These are phyloP conservation scores for Aspergillus sp. DNA, from an alignment of 2,329 filamentous ascomycete genomes.

Conservation along the genomic window DNA sequence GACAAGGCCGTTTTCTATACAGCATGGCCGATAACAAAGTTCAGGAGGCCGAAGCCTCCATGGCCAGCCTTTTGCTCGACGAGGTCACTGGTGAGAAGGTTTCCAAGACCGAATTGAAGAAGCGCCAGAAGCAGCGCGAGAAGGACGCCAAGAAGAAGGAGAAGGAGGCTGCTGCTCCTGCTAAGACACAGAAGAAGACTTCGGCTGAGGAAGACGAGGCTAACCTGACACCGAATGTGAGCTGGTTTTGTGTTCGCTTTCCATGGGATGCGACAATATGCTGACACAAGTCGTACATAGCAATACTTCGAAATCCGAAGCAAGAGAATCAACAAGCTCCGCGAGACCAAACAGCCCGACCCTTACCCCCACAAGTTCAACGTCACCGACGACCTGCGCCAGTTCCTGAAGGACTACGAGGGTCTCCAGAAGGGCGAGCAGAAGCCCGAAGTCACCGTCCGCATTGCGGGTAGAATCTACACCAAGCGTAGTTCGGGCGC, in stretches of 20 bases:
- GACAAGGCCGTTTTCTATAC: slow-evolving; percentile 11
- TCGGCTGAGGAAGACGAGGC: slow-evolving; percentile 57
- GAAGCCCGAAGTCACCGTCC: slow-evolving; percentile 64
- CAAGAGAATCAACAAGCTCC: slow-evolving; percentile 67
- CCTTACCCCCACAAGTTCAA: slow-evolving; percentile 94
- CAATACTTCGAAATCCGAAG: slow-evolving; percentile 97
- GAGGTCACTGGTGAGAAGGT: slow-evolving; percentile 84
- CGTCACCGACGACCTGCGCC: slow-evolving; percentile 69
- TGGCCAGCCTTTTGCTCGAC: slow-evolving; percentile 74
- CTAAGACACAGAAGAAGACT: slow-evolving; percentile 53
- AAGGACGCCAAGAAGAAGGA: slow-evolving; percentile 81
- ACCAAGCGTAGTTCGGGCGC: slow-evolving; percentile 71
- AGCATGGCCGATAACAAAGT: slow-evolving; percentile 34
- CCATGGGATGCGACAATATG: neutral
- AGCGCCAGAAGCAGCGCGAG: slow-evolving; percentile 83
- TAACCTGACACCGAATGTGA: slow-evolving; percentile 65
- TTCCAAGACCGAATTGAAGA: slow-evolving; percentile 88
- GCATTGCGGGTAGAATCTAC: slow-evolving; percentile 79
- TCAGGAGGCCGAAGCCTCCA: slow-evolving; percentile 40
- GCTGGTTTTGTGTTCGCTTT: slow-evolving; percentile 21
- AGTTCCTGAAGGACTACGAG: slow-evolving; percentile 70
- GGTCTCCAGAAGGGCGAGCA: slow-evolving; percentile 78
- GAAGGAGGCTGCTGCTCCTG: slow-evolving; percentile 63
- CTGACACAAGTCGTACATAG: slow-evolving; percentile 30
- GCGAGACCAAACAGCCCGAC: slow-evolving; percentile 64